Evolutionary conservation across 2,329 filamentous ascomycete species (phyloP).

Genomic region (Fusarium nanum): DNA sequence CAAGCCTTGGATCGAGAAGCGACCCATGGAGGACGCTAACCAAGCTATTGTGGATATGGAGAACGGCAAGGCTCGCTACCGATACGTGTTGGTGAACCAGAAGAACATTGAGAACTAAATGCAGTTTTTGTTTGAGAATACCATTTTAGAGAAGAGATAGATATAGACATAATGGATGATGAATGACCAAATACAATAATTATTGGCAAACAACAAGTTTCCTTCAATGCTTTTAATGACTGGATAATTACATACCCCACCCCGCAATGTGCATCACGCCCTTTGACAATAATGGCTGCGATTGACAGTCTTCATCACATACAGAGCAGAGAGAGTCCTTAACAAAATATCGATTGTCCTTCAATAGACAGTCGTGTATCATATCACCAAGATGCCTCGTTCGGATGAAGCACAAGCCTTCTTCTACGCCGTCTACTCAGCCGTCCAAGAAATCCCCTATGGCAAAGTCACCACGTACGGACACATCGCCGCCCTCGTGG

Average conservation of each 20-base stretch:
- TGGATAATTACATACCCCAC: constrained; percentile 39
- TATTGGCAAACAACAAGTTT: background rate
- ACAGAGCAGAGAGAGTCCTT: background rate
- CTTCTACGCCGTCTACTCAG: constrained; percentile 81
- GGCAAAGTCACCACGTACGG: constrained; percentile 91
- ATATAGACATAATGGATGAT: constrained; percentile 11
- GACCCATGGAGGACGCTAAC: constrained; percentile 67
- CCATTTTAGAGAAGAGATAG: constrained; percentile 14
- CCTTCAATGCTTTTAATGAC: background rate
- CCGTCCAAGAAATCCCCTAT: constrained; percentile 84
- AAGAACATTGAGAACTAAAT: constrained; percentile 37
- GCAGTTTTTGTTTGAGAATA: background rate
- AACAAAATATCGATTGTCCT: background rate
- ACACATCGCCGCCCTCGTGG: constrained; percentile 78
- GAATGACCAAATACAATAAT: constrained; percentile 25
- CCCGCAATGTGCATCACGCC: constrained; percentile 39
- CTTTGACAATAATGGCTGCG: background rate
- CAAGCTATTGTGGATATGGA: constrained; percentile 66
- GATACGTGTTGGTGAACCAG: constrained; percentile 61
- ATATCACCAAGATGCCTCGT: constrained; percentile 66
- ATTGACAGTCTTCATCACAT: background rate
- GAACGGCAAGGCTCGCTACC: constrained; percentile 61
- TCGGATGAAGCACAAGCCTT: constrained; percentile 81
- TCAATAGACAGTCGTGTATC: too few species aligned
- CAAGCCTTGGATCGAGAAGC: constrained; percentile 66